Base-by-base conservation (phyloP, 2,329 filamentous ascomycete species). In the Didymosphaeria variabile region DNA sequence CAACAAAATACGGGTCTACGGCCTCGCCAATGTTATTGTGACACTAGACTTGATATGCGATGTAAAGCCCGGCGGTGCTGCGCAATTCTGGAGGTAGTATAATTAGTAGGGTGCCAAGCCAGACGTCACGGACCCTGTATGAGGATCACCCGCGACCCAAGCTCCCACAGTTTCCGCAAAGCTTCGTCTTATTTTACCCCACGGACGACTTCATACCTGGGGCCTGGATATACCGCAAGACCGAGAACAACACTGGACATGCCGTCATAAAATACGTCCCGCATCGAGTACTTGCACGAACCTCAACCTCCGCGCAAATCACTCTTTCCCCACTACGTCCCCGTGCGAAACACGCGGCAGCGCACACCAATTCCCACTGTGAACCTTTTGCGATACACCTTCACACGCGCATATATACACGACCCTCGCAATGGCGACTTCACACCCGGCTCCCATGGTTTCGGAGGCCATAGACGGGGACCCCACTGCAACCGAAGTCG, bases 401-500 rank as follows among this genome's bases (percentile, higher is more conserved):
- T 2, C 7, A 32, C 38, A 21, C 21, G 10, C 21, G 50, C 13
- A 29, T 15, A 31, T 7, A 19, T 3, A 15, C 21, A 15, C 12
- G 2, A 17, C 6, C 4, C n/a, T 19, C 53, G 19, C 31, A 36
- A 55, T 55, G 53, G 53, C 53, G 19, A 42, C 53, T 5, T n/a
- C 42, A 19, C 36, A 46, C 23, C 29, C n/a, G n/a, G 36, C 53
- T 6, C 42, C 53, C 3, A 21, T 29, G 42, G 53, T 44, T 2
- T 46, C 42, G 53, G 38, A 44, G 26, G 87, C 82, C 5, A 55
- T 55, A 79, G 83, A 88, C 69, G 86, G 86, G 67, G 93, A 97
- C 79, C 91, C 92, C 40, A 85, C 85, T 61, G 90, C 91, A 60
- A 88, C 88, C 62, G 91, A 94, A 81, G 85, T 97, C 71, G 90